Conservation (phyloP, 768 basidiomycete genomes). For the Gloeophyllum trabeum region DNA sequence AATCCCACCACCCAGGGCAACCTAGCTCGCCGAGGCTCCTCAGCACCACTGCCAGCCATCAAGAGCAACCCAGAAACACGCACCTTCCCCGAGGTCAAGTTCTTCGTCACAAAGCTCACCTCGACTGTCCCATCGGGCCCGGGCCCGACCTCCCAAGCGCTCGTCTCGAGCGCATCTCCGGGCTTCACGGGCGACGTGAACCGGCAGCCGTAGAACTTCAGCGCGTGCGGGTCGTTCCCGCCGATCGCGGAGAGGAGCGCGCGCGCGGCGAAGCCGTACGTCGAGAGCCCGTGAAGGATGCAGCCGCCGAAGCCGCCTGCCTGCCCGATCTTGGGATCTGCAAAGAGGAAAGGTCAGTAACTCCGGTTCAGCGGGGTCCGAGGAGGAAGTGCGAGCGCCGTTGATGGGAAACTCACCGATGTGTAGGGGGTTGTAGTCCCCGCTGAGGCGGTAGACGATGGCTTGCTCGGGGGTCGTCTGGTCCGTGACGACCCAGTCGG, state of each 20-base stretch:
- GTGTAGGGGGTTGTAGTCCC: conserved; percentile 43
- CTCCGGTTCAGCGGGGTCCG: background rate
- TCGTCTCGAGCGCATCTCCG: conserved; percentile 71
- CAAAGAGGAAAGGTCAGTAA: background rate
- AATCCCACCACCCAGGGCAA: conserved; percentile 48
- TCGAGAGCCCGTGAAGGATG: conserved; percentile 77
- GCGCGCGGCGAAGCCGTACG: conserved; percentile 75
- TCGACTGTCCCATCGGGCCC: conserved; percentile 23
- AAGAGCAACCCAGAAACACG: conserved; percentile 3
- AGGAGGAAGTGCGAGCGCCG: background rate
- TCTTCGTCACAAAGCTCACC: conserved; percentile 26
- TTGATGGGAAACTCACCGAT: conserved; percentile 21
- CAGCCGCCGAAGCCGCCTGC: conserved; percentile 72
- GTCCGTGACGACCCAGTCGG: conserved; percentile 29
- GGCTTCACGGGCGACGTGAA: conserved; percentile 82
- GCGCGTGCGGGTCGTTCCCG: conserved; percentile 43
- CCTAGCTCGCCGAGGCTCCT: conserved; percentile 16
- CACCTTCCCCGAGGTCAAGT: conserved; percentile 27
- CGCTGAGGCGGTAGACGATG: conserved; percentile 34
- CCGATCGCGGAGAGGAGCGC: conserved; percentile 58
- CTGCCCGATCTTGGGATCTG: conserved; percentile 68
- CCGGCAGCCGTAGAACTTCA: conserved; percentile 59
- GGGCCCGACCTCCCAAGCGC: conserved; percentile 65
- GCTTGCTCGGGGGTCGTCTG: conserved; percentile 31
- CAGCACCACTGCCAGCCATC: background rate